Evolutionary conservation across 495 filamentous ascomycete species (phyloP).

Genomic region (Xanthoparmelia taractica): DNA sequence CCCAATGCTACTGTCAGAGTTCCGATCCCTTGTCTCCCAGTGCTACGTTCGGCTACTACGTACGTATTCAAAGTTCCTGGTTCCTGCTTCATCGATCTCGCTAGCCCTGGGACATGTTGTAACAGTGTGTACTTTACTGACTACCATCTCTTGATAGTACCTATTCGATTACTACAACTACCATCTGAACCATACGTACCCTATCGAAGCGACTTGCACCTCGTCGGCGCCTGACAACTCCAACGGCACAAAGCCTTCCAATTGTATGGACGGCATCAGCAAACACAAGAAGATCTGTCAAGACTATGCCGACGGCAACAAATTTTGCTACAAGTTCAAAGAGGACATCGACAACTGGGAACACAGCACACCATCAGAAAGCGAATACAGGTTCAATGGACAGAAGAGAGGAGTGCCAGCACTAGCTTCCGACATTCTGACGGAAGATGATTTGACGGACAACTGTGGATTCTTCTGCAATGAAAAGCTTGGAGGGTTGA

Average conservation of each 20-base stretch:
- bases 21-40: background rate
- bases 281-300: background rate
- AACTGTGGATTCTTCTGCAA: background rate
- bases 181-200: background rate
- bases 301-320: background rate
- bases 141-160: background rate
- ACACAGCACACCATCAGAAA: background rate
- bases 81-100: background rate
- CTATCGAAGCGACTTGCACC: background rate
- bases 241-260: background rate
- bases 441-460: background rate
- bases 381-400: background rate
- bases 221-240: background rate
- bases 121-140: background rate
- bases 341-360: background rate
- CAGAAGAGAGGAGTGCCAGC: background rate
- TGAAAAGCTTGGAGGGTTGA: background rate
- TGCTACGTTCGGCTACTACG: conserved; percentile 4
- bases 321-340: conserved; percentile 1
- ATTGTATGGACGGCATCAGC: background rate
- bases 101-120: background rate
- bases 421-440: background rate
- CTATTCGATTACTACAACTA: background rate
- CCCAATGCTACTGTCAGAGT: conserved; percentile 2
- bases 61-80: background rate